These are phyloP conservation scores for Geotrichum restrictum DNA, from an alignment of 1,139 yeast species.

Conservation along the genomic window DNA sequence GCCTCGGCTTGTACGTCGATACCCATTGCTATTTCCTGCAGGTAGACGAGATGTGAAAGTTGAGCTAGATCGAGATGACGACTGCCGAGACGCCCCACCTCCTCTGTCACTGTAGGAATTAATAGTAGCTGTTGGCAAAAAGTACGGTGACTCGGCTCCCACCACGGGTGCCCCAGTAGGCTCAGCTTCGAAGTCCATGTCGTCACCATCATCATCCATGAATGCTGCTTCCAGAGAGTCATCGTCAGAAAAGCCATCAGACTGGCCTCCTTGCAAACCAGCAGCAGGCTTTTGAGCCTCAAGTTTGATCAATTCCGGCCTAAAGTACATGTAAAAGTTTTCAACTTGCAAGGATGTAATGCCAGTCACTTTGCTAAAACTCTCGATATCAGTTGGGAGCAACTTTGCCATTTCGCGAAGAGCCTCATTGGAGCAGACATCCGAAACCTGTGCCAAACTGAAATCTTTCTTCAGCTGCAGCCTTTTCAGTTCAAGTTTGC, in stretches of 20 bases:
- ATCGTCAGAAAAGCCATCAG: background rate
- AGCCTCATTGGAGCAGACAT: conserved; percentile 25
- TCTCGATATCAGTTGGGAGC: conserved; percentile 19
- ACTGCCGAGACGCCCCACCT: background rate
- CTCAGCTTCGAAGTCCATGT: background rate
- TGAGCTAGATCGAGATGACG: background rate
- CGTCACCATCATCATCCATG: background rate
- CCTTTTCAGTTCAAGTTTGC: conserved; percentile 19
- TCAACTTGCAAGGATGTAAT: conserved; percentile 22
- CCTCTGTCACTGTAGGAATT: background rate
- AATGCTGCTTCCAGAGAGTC: conserved; percentile 1
- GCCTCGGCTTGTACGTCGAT: background rate
- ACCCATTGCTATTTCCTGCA: background rate
- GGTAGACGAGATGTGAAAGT: conserved; percentile 5
- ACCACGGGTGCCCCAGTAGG: background rate
- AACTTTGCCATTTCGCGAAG: conserved; percentile 23
- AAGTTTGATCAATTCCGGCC: conserved; percentile 21
- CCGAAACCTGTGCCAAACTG: conserved; percentile 14
- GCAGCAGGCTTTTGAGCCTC: background rate
- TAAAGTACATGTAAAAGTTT: conserved; percentile 20
- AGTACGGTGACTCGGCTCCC: background rate
- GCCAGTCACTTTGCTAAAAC: conserved; percentile 21
- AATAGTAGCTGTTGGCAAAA: background rate
- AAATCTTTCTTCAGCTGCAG: conserved; percentile 17
- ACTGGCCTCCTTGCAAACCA: background rate